A percentile compares a stretch with the other conserved stretches of the same genome.
Conservation (phyloP, 164 flowering plant genomes). For the Chimonanthus salicifolius region DNA sequence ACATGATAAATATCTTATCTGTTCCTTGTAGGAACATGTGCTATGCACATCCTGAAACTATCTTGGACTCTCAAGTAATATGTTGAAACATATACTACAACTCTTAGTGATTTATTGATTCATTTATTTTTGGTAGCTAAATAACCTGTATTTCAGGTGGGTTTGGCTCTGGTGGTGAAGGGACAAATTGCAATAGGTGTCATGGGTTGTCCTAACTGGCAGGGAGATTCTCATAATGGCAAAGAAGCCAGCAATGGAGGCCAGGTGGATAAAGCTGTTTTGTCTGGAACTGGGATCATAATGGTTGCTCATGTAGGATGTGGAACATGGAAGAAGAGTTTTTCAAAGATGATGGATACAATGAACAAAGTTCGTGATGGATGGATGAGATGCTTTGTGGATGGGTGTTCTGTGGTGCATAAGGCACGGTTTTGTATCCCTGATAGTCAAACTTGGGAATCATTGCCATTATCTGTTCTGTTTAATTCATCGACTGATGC, state of each 20-base stretch:
- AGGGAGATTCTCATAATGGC: slow-evolving; percentile 17
- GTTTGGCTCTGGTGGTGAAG: slow-evolving; percentile 83
- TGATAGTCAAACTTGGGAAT: slow-evolving; percentile 87
- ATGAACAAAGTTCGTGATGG: slow-evolving; percentile 9
- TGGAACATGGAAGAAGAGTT: slow-evolving; percentile 77
- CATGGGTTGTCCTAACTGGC: slow-evolving; percentile 96
- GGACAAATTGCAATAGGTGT: slow-evolving; percentile 74
- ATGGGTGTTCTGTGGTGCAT: slow-evolving; percentile 30
- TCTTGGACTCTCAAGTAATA: neutral
- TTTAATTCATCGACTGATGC: slow-evolving; percentile 40
- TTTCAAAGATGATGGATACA: slow-evolving; percentile 19
- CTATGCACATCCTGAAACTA: neutral
- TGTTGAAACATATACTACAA: neutral
- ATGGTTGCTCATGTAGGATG: slow-evolving; percentile 80
- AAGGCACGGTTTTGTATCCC: slow-evolving; percentile 67
- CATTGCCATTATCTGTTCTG: slow-evolving; percentile 53
- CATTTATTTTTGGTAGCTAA: slow-evolving; percentile 1
- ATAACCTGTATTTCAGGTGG: slow-evolving; percentile 48
- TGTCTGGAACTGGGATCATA: slow-evolving; percentile 41
- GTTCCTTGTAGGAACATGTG: neutral
- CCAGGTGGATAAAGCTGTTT: slow-evolving; percentile 12
- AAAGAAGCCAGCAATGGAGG: slow-evolving; percentile 15
- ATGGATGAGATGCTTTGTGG: slow-evolving; percentile 72
- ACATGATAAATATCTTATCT: no score
- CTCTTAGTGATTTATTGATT: slow-evolving; percentile 2